Base-by-base conservation (phyloP, 495 filamentous ascomycete species). In the Entonaema liquescens region DNA sequence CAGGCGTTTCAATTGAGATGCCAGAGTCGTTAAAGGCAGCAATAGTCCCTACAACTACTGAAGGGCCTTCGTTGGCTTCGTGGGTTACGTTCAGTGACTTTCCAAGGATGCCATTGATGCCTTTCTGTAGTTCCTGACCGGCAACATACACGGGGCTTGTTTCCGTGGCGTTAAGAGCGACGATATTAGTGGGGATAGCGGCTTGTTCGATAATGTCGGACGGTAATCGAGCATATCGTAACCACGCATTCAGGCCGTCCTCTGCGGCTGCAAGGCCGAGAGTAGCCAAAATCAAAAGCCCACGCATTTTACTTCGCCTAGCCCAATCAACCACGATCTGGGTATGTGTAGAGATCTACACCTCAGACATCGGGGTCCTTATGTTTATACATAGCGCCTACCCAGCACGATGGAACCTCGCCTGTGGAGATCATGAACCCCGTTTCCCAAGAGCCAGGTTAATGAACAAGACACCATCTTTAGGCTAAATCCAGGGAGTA, bases 161-260 rank as follows among this genome's bases (percentile, higher is more conserved):
- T 40, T 81, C 71, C 31, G 83, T 84, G 17, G 68, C 74, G 72
- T 88, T 90, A 62, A 90, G 79, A 21, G 83, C 80, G 59, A 89
- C 76, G 49, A 92, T 86, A 11, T 58, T 79, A 6, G 83, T 79
- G 15, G 87, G 86, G 17, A 87, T 65, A 2, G 47, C 68, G 21
- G 71, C 65, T 26, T 76, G 78, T 44, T 78, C 82, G 36, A 67
- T 67, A 53, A 76, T 64, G 31, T 82, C 77, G 52, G 77, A 71
- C 1, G 84, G 80, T 42, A 91, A 64, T 9, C 83, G 82, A 21
- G 89, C 86, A 77, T 91, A 91, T 52, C 89, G 85, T 38, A 92
- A 74, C 90, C 90, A 92, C 61, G 82, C 89, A 54, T 83, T 79
- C 23, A 87, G 75, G 13, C 90, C 90, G 69, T 87, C 84, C 68